Evolutionary conservation across 345 rosid genomes (phyloP), one percentile per base, ranked within the genome.

Genomic region (Populus deltoides): DNA sequence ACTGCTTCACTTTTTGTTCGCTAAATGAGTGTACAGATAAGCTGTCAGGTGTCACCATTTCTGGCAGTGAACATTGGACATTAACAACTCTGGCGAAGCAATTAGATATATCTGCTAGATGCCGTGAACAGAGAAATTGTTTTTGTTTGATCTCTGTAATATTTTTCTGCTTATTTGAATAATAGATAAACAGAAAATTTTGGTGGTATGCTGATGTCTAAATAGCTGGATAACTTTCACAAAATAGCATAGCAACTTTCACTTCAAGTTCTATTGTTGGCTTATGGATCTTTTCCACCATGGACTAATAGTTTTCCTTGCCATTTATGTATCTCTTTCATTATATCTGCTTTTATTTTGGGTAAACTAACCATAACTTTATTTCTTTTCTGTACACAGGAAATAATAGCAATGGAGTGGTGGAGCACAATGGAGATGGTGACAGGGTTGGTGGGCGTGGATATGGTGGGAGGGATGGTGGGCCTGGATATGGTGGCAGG

Each of bases 401-500:
- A 59, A 59, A 59, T n/a, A n/a, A 9, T 59, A 59, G 29, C 6
- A 59, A 59, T 59, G 65, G 65, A 59, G 27, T 24, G 63, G 12
- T 59, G 65, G 65, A 59, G 7, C 25, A 59, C 16, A 59, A 59
- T 59, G 65, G 63, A 57, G 29, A 57, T 57, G 63, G 63, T 57
- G 63, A 0, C 45, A 41, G 45, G 45, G 45, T 9, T 8, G 43
- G 43, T 39, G 45, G 45, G 3, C 12, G 1, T 41, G 45, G 45
- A 41, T 41, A 0, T 41, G 12, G 45, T 0, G 13, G 13, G 1
- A 41, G 11, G 13, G 45, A 41, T 9, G 45, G 45, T 10, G 45
- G 45, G 3, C 4, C 0, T 41, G 47, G 47, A 41, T 41, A 83
- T 53, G 74, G 83, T 53, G 74, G 78, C 22, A 68, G 78, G 78